phyloP scores from a whole-genome alignment of 495 filamentous ascomycete genomes.

The Neurospora sp. region DNA sequence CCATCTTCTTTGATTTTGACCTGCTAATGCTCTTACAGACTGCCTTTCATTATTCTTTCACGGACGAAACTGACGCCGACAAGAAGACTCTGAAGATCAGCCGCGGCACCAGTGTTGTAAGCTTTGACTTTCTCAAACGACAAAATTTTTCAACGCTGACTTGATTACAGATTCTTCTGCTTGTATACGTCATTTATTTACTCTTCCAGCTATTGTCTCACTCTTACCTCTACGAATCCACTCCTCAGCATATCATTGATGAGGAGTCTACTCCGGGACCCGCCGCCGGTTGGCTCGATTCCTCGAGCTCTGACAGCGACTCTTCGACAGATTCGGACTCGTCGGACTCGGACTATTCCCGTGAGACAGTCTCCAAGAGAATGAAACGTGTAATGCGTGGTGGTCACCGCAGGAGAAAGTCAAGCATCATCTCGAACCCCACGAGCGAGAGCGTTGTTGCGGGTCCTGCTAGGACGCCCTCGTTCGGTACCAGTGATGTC shows the following conservation, averaged over 20 bases:
- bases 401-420: slow-evolving; percentile 58
- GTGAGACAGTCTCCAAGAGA: slow-evolving; percentile 60
- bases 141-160: slow-evolving; percentile 2
- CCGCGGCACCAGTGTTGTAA: slow-evolving; percentile 79
- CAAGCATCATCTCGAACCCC: slow-evolving; percentile 58
- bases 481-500: slow-evolving; percentile 25
- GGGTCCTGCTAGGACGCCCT: slow-evolving; percentile 24
- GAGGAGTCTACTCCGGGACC: slow-evolving; percentile 79
- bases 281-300: slow-evolving; percentile 67
- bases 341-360: slow-evolving; percentile 54
- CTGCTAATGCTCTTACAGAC: slow-evolving; percentile 38
- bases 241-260: slow-evolving; percentile 80
- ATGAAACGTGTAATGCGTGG: slow-evolving; percentile 58
- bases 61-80: slow-evolving; percentile 50
- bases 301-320: slow-evolving; percentile 56
- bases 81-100: slow-evolving; percentile 67
- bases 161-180: slow-evolving; percentile 49
- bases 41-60: slow-evolving; percentile 85
- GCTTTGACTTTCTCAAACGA: slow-evolving; percentile 11
- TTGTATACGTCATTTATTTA: slow-evolving; percentile 79
- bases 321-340: slow-evolving; percentile 54
- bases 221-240: slow-evolving; percentile 82
- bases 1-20: neutral
- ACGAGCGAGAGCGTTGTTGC: slow-evolving; percentile 26
- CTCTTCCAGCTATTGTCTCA: slow-evolving; percentile 89